Conservation (phyloP, 352 stramenopile species). For the Pythium biforme region DNA sequence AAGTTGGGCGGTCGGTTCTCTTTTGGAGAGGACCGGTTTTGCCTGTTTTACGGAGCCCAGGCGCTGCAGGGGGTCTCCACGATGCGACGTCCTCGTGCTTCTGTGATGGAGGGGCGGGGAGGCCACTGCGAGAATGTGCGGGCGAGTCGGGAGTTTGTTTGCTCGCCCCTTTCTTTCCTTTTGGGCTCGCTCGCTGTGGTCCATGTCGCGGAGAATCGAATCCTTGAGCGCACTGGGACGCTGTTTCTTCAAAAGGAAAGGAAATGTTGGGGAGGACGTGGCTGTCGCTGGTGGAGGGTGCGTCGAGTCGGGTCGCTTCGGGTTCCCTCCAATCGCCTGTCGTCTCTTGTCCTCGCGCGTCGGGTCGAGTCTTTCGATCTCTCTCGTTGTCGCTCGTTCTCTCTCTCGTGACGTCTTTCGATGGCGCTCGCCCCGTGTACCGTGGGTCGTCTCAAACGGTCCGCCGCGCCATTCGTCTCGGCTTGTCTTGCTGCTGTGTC, state of each 20-base stretch:
- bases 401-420: constrained; percentile 3
- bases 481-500: background rate
- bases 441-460: background rate
- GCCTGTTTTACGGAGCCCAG: constrained; percentile 15
- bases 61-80: constrained; percentile 27
- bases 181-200: constrained; percentile 13
- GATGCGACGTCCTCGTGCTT: background rate
- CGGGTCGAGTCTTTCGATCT: background rate
- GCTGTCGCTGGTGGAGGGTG: background rate
- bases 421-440: background rate
- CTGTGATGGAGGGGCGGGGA: background rate
- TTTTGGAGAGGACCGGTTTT: constrained; percentile 3
- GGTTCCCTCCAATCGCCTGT: constrained; percentile 14
- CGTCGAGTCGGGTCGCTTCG: background rate
- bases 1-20: constrained; percentile 17
- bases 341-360: constrained; percentile 15
- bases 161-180: constrained; percentile 77
- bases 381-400: background rate
- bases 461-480: background rate
- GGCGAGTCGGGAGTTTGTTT: constrained; percentile 46
- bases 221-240: constrained; percentile 16
- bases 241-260: constrained; percentile 45
- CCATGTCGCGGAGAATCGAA: constrained; percentile 3
- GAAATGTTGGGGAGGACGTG: constrained; percentile 74
- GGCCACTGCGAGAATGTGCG: background rate